A percentile compares a stretch with the other conserved stretches of the same genome.
phyloP scores from a whole-genome alignment of 2,329 filamentous ascomycete genomes.

The Pseudogymnoascus sp. region DNA sequence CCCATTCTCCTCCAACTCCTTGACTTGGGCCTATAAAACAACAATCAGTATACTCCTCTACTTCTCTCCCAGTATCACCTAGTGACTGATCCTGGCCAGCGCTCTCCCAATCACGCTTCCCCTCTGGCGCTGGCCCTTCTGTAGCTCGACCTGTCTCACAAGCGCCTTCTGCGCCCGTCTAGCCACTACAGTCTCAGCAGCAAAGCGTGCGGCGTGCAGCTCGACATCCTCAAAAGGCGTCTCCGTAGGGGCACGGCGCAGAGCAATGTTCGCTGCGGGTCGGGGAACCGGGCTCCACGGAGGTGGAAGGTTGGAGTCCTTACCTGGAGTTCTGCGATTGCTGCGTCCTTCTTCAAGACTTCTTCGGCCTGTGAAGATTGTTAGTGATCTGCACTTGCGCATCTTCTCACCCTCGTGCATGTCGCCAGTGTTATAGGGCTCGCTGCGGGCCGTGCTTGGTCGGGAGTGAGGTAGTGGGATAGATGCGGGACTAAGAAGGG shows the following conservation, averaged over 20 bases:
- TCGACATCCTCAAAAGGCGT: neutral
- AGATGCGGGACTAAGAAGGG: neutral
- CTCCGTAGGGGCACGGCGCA: neutral
- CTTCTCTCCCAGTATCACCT: neutral
- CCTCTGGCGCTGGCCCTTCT: neutral
- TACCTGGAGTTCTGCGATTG: slow-evolving; percentile 6
- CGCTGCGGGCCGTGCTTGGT: neutral
- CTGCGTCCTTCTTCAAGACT: slow-evolving; percentile 1
- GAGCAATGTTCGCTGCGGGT: neutral
- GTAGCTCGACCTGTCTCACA: neutral
- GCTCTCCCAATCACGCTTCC: neutral
- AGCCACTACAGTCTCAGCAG: neutral
- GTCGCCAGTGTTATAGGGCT: neutral
- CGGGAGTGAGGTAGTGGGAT: neutral
- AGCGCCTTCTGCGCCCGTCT: neutral
- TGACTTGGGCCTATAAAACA: neutral
- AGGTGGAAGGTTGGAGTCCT: neutral
- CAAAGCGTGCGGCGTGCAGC: neutral
- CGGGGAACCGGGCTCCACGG: neutral
- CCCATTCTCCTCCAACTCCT: slow-evolving; percentile 9
- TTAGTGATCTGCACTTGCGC: slow-evolving; percentile 2
- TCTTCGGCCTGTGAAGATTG: neutral
- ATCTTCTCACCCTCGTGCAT: neutral
- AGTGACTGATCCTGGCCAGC: neutral
- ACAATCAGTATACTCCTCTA: neutral